Evolutionary conservation across 345 rosid genomes (phyloP), one percentile per base, ranked within the genome.

Genomic region (Citrus sinensis): DNA sequence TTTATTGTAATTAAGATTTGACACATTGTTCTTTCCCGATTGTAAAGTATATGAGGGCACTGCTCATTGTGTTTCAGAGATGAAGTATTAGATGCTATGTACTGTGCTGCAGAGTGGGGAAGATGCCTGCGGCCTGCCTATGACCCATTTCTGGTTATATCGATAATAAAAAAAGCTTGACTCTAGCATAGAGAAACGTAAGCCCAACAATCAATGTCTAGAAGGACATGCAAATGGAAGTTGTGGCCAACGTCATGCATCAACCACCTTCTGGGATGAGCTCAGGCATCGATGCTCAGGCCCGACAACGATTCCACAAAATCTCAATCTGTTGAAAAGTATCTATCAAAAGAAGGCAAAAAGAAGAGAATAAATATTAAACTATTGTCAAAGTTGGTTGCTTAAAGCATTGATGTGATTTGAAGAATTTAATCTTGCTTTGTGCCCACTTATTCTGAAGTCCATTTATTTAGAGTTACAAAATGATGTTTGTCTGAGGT

Each of bases 381-480:
- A 81, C 74, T 75, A 70, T 54, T 79, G 74, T 29, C 61, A 81
- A 79, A 82, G 82, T 72, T 70, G 86, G 85, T 77, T 81, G 80
- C 88, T 85, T 83, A 82, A 83, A 89, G 88, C 84, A 72, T 81
- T 76, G 87, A 86, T 88, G 82, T 83, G 90, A 87, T 82, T 30
- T 80, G 80, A 76, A 86, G 89, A 88, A 85, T 87, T 86, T 85
- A 81, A 85, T 86, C 87, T 83, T 85, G 87, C 92, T 89, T 87
- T 87, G 71, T 78, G 39, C 79, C 83, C 83, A 78, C 87, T 89
- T 86, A 77, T 83, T 85, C 87, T 51, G 71, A 79, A 56, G 37
- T 59, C 73, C 71, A 54, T 68, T 65, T 82, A 77, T 78, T 69
- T 67, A 55, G 78, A 61, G 61, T 71, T 42, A 72, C 77, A 67